phyloP scores from a whole-genome alignment of 208 protist genomes.

The Naegleria lovaniensis region DNA sequence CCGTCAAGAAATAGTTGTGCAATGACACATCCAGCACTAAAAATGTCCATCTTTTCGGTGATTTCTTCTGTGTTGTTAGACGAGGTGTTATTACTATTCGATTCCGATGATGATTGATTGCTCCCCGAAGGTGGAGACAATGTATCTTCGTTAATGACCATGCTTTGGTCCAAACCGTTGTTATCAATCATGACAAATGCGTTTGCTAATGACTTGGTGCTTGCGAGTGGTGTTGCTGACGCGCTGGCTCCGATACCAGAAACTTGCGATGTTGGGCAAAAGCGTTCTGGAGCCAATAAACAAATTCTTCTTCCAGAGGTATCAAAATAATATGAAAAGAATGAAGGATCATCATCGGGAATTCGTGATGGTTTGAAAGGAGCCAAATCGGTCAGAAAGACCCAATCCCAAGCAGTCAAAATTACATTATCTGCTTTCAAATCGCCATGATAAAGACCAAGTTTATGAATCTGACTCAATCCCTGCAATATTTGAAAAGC shows the following conservation, averaged over 20 bases:
- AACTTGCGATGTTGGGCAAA: slow-evolving; percentile 30
- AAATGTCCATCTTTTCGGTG: slow-evolving; percentile 40
- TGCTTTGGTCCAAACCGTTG: background rate
- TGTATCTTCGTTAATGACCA: background rate
- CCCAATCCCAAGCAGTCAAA: slow-evolving; percentile 50
- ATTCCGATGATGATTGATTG: background rate
- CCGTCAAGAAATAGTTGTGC: slow-evolving; percentile 40
- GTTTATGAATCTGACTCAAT: background rate
- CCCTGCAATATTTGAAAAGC: slow-evolving; percentile 18
- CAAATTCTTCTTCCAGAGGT: slow-evolving; percentile 66
- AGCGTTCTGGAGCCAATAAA: slow-evolving; percentile 73
- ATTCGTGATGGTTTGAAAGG: slow-evolving; percentile 67
- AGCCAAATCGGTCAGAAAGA: slow-evolving; percentile 69
- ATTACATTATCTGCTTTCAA: slow-evolving; percentile 76
- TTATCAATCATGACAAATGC: background rate
- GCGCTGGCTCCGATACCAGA: too few relatives aligned
- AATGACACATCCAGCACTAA: slow-evolving; percentile 36
- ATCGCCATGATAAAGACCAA: slow-evolving; percentile 65
- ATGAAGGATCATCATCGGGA: slow-evolving; percentile 58
- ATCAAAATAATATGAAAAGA: slow-evolving; percentile 78
- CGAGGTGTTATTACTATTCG: background rate
- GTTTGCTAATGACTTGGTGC: background rate
- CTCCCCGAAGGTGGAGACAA: background rate
- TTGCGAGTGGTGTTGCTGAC: background rate
- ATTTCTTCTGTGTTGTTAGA: slow-evolving; percentile 13